These are phyloP conservation scores for Lecanoromycetidae sp. DNA, from an alignment of 2,329 filamentous ascomycete species.

Conservation along the genomic window DNA sequence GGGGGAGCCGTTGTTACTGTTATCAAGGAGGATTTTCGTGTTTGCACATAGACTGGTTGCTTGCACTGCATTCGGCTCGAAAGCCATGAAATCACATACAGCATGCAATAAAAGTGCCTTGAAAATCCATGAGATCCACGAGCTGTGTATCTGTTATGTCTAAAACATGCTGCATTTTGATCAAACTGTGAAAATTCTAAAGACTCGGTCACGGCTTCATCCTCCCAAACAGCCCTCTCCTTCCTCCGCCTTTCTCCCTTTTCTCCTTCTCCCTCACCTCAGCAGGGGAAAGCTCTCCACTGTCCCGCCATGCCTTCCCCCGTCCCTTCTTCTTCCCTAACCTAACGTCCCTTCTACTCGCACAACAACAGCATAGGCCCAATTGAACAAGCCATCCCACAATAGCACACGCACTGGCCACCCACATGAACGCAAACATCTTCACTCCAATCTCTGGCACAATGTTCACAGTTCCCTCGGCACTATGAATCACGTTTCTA, in stretches of 20 bases:
- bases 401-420: slow-evolving; percentile 54
- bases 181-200: not conserved
- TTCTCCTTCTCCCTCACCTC: slow-evolving; percentile 4
- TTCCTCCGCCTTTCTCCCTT: not conserved
- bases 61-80: too few species aligned
- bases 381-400: slow-evolving; percentile 63
- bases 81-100: too few species aligned
- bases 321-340: slow-evolving; percentile 23
- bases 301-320: slow-evolving; percentile 19
- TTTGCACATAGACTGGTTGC: too few species aligned
- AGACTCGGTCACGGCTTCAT: not conserved
- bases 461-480: slow-evolving; percentile 64
- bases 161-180: not conserved
- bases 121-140: too few species aligned
- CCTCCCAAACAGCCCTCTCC: not conserved
- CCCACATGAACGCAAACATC: slow-evolving; percentile 88
- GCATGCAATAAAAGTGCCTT: too few species aligned
- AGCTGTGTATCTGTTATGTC: too few species aligned
- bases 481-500: slow-evolving; percentile 57
- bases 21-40: too few species aligned
- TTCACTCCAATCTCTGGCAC: slow-evolving; percentile 52
- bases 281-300: not conserved
- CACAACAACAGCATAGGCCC: slow-evolving; percentile 59
- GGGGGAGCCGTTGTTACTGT: too few species aligned
- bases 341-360: slow-evolving; percentile 22